A percentile compares a stretch with the other conserved stretches of the same genome.
Evolutionary conservation across 2,329 filamentous ascomycete genomes (phyloP).

Genomic region (Xylaria digitata): DNA sequence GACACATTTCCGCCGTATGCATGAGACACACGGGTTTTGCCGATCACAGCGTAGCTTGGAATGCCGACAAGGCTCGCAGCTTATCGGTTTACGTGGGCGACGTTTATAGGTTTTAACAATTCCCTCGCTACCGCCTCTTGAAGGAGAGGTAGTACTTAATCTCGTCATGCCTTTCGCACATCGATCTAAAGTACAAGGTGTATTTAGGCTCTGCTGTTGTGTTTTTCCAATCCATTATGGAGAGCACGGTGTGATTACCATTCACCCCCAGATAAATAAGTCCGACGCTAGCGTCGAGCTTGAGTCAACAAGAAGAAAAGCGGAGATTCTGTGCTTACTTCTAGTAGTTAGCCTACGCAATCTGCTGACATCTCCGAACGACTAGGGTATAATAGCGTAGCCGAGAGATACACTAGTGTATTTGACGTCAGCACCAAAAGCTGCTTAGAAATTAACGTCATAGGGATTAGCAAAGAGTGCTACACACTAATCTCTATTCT

Average conservation of each 20-base stretch:
- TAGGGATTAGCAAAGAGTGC: too few relatives aligned
- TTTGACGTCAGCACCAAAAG: too few relatives aligned
- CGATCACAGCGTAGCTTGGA: constrained; percentile 33
- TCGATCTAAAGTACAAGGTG: constrained; percentile 1
- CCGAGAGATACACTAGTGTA: too few relatives aligned
- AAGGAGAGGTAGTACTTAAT: constrained; percentile 13
- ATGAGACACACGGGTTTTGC: constrained; percentile 26
- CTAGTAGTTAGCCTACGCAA: too few relatives aligned
- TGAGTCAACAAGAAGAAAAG: too few relatives aligned
- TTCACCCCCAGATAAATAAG: neutral
- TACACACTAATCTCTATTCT: too few relatives aligned
- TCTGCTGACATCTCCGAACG: too few relatives aligned
- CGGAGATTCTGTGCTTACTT: too few relatives aligned
- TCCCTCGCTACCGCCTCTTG: constrained; percentile 16
- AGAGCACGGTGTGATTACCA: neutral
- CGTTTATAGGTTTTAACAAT: constrained; percentile 29
- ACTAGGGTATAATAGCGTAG: too few relatives aligned
- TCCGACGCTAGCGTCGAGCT: too few relatives aligned
- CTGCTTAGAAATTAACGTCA: too few relatives aligned
- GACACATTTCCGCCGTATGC: constrained; percentile 24
- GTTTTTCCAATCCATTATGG: neutral
- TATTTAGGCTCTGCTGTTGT: constrained; percentile 2
- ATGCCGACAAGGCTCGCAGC: constrained; percentile 28
- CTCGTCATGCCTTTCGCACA: constrained; percentile 16
- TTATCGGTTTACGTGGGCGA: constrained; percentile 29